Percentiles rank a stretch among this genome's conserved stretches.
Evolutionary conservation across 2,329 filamentous ascomycete species (phyloP).

Genomic region (Xylogone sp.): DNA sequence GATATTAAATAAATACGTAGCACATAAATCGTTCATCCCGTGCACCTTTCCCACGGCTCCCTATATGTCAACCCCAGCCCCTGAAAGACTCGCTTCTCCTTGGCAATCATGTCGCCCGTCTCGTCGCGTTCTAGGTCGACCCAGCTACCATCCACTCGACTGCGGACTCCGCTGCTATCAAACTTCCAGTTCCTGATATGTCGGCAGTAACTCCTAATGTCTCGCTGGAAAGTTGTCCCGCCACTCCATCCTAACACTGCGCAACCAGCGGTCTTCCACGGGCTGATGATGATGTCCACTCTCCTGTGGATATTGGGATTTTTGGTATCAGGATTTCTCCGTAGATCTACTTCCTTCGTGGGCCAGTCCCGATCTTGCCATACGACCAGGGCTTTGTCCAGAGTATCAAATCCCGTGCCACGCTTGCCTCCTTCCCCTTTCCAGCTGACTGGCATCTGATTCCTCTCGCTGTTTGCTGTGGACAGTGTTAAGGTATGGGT

Average conservation of each 20-base stretch:
- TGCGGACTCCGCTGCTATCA: constrained; percentile 81
- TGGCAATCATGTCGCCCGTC: constrained; percentile 56
- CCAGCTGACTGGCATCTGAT: constrained; percentile 57
- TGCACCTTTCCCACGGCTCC: constrained; percentile 59
- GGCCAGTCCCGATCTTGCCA: constrained; percentile 70
- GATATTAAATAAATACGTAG: neutral
- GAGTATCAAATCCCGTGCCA: constrained; percentile 71
- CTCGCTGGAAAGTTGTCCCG: constrained; percentile 84
- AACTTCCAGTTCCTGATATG: constrained; percentile 74
- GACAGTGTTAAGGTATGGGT: constrained; percentile 77
- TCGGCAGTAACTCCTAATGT: constrained; percentile 77
- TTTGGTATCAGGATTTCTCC: constrained; percentile 32
- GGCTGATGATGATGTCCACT: constrained; percentile 87
- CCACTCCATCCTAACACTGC: constrained; percentile 86
- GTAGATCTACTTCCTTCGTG: constrained; percentile 29
- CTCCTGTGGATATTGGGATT: constrained; percentile 76
- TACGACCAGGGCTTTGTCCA: constrained; percentile 90
- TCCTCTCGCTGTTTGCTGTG: constrained; percentile 66
- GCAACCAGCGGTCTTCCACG: constrained; percentile 86
- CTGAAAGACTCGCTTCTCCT: constrained; percentile 78
- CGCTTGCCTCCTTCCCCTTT: constrained; percentile 36
- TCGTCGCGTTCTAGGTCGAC: constrained; percentile 65
- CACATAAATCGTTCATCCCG: constrained; percentile 10
- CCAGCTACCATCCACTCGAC: constrained; percentile 59
- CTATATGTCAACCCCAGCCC: constrained; percentile 68